A percentile compares a stretch with the other conserved stretches of the same genome.
phyloP scores from a whole-genome alignment of 495 filamentous ascomycete genomes.

The Aspergillus nidulans region DNA sequence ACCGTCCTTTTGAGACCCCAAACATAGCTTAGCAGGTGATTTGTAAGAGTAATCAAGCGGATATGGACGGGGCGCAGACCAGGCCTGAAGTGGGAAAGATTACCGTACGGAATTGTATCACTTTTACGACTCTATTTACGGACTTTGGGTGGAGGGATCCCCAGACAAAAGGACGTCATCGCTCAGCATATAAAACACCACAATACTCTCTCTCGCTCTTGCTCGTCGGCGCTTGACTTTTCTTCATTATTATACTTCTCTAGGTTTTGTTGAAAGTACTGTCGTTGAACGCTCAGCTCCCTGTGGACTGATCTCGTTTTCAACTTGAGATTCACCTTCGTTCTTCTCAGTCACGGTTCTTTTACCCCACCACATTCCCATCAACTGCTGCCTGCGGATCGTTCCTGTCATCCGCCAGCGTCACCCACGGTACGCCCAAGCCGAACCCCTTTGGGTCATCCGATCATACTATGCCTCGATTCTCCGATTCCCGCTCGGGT shows the following conservation, averaged over 20 bases:
- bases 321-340: neutral
- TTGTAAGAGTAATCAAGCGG: neutral
- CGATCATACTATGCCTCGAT: constrained; percentile 41
- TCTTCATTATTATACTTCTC: neutral
- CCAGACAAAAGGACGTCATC: constrained; percentile 11
- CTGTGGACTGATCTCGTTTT: neutral
- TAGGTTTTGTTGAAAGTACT: neutral
- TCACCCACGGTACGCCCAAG: constrained; percentile 25
- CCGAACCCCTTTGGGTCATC: constrained; percentile 13
- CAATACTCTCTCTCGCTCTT: neutral
- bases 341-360: constrained; percentile 10
- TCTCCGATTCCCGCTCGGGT: constrained; percentile 43
- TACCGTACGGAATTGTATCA: constrained; percentile 2
- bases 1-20: neutral
- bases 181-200: constrained; percentile 1
- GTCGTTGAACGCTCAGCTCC: neutral
- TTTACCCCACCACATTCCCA: constrained; percentile 9
- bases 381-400: constrained; percentile 12
- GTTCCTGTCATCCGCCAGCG: constrained; percentile 24
- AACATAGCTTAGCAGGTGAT: neutral
- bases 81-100: constrained; percentile 6
- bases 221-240: neutral
- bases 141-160: neutral
- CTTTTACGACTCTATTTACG: constrained; percentile 1
- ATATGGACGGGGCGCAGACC: constrained; percentile 4